phyloP scores from a whole-genome alignment of 805 yeast genomes.

The Wickerhamiella kazuoi region DNA sequence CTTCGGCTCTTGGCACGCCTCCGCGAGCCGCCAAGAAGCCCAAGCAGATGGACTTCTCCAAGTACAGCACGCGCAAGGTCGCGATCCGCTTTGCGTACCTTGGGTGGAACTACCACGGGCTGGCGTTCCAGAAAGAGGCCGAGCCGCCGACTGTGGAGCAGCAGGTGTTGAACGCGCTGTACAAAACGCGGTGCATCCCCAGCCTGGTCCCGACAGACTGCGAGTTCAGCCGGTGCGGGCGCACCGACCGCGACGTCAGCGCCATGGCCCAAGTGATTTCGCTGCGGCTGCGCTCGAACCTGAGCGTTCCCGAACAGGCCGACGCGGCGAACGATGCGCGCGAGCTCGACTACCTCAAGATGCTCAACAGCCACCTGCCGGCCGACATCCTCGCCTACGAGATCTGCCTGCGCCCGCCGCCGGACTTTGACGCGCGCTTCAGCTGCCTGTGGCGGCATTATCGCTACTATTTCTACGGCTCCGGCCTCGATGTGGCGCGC shows the following conservation, averaged over 20 bases:
- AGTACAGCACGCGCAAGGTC: slow-evolving; percentile 44
- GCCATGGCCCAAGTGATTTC: slow-evolving; percentile 93
- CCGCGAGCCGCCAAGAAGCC: slow-evolving; percentile 15
- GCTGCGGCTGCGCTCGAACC: slow-evolving; percentile 49
- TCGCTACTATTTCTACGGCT: slow-evolving; percentile 44
- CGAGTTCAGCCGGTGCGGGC: slow-evolving; percentile 75
- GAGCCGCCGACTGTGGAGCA: slow-evolving; percentile 81
- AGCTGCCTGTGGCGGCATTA: slow-evolving; percentile 78
- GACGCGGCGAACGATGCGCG: slow-evolving; percentile 37
- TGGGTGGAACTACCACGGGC: slow-evolving; percentile 91
- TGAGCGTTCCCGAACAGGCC: slow-evolving; percentile 44
- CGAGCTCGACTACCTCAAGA: slow-evolving; percentile 61
- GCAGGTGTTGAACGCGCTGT: slow-evolving; percentile 51
- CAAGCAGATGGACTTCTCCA: slow-evolving; percentile 46
- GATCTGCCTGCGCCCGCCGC: slow-evolving; percentile 68
- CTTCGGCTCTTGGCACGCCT: not conserved
- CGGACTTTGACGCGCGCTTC: slow-evolving; percentile 76
- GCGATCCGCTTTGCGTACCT: slow-evolving; percentile 69
- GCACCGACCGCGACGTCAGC: slow-evolving; percentile 93
- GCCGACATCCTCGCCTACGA: slow-evolving; percentile 68
- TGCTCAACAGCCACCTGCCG: slow-evolving; percentile 65
- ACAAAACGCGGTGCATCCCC: slow-evolving; percentile 42
- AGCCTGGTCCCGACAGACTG: slow-evolving; percentile 42
- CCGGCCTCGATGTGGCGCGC: slow-evolving; percentile 36
- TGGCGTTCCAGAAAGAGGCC: slow-evolving; percentile 61